Conservation (phyloP, 257 asterid species). For the Handroanthus guayacan region DNA sequence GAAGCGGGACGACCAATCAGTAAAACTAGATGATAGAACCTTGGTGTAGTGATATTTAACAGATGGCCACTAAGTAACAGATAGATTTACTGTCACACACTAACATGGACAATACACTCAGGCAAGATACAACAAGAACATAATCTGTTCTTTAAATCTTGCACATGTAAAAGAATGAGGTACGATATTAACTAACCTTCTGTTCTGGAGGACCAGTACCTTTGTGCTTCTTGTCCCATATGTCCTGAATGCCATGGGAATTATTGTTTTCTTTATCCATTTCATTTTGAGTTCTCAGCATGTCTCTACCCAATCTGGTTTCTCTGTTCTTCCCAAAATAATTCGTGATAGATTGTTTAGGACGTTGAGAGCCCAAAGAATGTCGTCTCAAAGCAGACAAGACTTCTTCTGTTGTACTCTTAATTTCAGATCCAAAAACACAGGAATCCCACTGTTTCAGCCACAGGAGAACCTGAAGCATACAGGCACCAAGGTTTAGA, state of each 20-base stretch:
- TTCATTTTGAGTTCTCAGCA: slow-evolving; percentile 44
- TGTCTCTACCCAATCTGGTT: slow-evolving; percentile 48
- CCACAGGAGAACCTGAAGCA: slow-evolving; percentile 89
- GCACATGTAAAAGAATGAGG: slow-evolving; percentile 5
- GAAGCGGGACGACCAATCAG: slow-evolving; percentile 6
- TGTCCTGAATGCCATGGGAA: slow-evolving; percentile 58
- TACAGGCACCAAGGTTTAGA: slow-evolving; percentile 32
- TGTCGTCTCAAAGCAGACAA: slow-evolving; percentile 88
- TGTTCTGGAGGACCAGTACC: slow-evolving; percentile 83
- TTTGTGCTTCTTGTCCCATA: slow-evolving; percentile 64
- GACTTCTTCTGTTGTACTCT: slow-evolving; percentile 85
- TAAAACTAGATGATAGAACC: slow-evolving; percentile 2
- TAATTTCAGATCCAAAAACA: slow-evolving; percentile 91
- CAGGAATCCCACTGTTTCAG: slow-evolving; percentile 98
- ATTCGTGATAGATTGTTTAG: slow-evolving; percentile 57
- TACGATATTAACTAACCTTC: slow-evolving; percentile 59
- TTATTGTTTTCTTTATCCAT: slow-evolving; percentile 53
- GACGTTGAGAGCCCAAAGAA: slow-evolving; percentile 66
- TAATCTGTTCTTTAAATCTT: too few species aligned
- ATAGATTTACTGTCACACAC: not conserved
- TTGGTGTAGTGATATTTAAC: not conserved
- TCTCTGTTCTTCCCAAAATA: slow-evolving; percentile 51
- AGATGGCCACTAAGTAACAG: not conserved
- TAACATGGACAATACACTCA: not conserved
- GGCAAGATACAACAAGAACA: not conserved